A percentile compares a stretch with the other conserved stretches of the same genome.
Conservation (phyloP, 805 yeast species). For the Candida parachauliodes region DNA sequence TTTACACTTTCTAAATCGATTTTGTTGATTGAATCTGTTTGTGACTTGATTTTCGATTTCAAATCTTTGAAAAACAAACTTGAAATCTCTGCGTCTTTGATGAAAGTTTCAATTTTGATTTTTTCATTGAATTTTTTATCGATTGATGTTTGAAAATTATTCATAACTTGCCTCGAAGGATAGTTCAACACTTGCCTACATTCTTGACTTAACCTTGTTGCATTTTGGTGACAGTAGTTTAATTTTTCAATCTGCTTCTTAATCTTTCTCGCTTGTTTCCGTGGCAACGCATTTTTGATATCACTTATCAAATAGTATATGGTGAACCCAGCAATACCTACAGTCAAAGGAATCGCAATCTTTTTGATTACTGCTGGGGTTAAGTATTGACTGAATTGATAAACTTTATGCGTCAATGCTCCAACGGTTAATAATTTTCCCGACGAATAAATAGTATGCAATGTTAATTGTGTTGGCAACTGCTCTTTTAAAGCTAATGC, state of each 20-base stretch:
- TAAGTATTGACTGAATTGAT: conserved; percentile 29
- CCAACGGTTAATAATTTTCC: conserved; percentile 40
- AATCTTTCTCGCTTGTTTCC: conserved; percentile 74
- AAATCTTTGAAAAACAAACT: conserved; percentile 52
- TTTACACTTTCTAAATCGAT: conserved; percentile 43
- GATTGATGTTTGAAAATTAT: conserved; percentile 60
- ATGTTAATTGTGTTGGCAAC: conserved; percentile 35
- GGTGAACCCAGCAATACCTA: conserved; percentile 50
- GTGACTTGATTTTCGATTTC: conserved; percentile 40
- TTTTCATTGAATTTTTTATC: conserved; percentile 60
- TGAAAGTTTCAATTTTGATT: conserved; percentile 48
- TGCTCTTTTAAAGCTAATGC: conserved; percentile 28
- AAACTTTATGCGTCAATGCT: conserved; percentile 37
- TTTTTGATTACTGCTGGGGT: conserved; percentile 40
- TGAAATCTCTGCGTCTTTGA: conserved; percentile 55
- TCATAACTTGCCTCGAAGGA: conserved; percentile 80
- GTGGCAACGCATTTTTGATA: conserved; percentile 84
- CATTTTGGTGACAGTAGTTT: conserved; percentile 78
- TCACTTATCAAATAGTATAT: conserved; percentile 68
- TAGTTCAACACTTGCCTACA: conserved; percentile 74
- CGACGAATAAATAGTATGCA: conserved; percentile 39
- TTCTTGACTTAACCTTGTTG: conserved; percentile 76
- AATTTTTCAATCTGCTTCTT: conserved; percentile 55
- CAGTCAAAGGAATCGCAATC: conserved; percentile 50
- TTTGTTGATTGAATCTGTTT: conserved; percentile 37